Evolutionary conservation across 306 rosid genomes (phyloP).

Genomic region (Cyclanthera cordifolia): DNA sequence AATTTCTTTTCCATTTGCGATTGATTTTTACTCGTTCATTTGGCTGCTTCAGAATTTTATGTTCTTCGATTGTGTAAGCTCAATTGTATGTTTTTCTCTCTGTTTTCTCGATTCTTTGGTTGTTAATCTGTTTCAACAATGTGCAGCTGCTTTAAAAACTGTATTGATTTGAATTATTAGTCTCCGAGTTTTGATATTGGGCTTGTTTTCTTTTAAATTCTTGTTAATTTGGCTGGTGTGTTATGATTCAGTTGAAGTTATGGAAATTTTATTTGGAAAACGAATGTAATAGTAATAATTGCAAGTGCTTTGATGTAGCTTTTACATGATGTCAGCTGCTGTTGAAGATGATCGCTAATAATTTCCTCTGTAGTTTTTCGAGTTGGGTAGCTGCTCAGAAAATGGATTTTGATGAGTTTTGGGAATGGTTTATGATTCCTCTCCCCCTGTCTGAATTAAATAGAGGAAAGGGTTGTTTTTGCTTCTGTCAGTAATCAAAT

Average conservation of each 20-base stretch:
- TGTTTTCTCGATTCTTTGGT: too few relatives aligned
- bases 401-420: neutral
- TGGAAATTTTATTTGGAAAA: neutral
- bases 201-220: neutral
- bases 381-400: neutral
- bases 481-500: neutral
- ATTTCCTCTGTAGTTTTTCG: neutral
- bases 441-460: neutral
- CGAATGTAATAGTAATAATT: neutral
- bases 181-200: neutral
- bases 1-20: neutral
- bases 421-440: neutral
- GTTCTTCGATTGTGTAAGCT: neutral
- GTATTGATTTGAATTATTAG: neutral
- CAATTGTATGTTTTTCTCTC: conserved; percentile 2
- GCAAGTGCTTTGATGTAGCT: neutral
- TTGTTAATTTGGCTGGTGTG: neutral
- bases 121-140: neutral
- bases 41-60: neutral
- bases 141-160: neutral
- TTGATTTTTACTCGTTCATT: neutral
- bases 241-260: neutral
- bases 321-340: neutral
- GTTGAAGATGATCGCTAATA: neutral
- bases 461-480: neutral